A percentile compares a stretch with the other conserved stretches of the same genome.
Conservation (phyloP, 345 rosid species). For the Raphanus sativus region DNA sequence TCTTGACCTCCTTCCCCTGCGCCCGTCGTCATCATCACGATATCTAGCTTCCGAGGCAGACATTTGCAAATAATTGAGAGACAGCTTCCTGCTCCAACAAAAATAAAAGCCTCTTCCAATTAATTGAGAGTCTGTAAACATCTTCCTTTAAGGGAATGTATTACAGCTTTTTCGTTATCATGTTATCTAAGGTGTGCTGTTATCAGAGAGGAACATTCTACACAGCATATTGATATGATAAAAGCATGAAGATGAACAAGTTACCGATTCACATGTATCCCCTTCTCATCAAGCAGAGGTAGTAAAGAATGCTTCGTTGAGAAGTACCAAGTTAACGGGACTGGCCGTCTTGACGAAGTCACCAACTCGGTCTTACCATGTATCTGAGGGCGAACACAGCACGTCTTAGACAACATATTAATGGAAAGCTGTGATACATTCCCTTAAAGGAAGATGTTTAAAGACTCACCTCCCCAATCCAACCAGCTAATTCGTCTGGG, state of each 20-base stretch:
- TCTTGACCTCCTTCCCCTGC: conserved; percentile 67
- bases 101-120: conserved; percentile 16
- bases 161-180: too few relatives aligned
- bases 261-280: conserved; percentile 80
- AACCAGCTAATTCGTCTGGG: conserved; percentile 92
- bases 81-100: conserved; percentile 69
- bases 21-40: conserved; percentile 52
- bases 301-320: conserved; percentile 67
- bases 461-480: conserved; percentile 81
- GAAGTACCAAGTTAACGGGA: conserved; percentile 95
- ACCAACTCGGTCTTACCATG: conserved; percentile 90
- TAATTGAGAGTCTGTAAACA: not conserved
- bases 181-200: too few relatives aligned
- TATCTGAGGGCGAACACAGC: conserved; percentile 51
- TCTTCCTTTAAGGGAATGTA: too few relatives aligned
- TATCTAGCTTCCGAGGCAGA: conserved; percentile 56
- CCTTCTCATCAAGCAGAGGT: conserved; percentile 85
- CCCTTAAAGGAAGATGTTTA: not conserved
- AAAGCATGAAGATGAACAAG: conserved; percentile 6
- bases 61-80: conserved; percentile 73
- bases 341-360: conserved; percentile 86
- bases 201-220: not conserved
- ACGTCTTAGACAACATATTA: conserved; percentile 16
- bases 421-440: not conserved
- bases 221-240: not conserved